phyloP scores from a whole-genome alignment of 108 stramenopile genomes.

The Discostella pseudostelligera region DNA sequence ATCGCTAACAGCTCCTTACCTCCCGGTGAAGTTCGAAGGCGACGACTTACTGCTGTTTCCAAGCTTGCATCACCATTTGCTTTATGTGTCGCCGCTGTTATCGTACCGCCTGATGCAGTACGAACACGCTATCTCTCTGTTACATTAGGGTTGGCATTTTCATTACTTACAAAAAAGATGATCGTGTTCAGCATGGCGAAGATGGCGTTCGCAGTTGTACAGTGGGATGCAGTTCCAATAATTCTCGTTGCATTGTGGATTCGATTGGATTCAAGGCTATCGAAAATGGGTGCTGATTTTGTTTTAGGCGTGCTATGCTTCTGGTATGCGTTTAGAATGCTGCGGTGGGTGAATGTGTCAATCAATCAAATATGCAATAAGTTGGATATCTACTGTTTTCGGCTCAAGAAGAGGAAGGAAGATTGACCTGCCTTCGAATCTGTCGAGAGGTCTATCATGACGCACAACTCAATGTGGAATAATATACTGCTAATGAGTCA shows the following conservation, averaged over 20 bases:
- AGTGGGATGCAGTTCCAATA: slow-evolving; percentile 65
- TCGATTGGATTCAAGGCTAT: slow-evolving; percentile 31
- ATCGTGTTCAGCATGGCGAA: slow-evolving; percentile 84
- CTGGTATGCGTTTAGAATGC: slow-evolving; percentile 54
- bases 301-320: slow-evolving; percentile 47
- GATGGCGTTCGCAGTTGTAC: slow-evolving; percentile 70
- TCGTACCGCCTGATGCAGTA: slow-evolving; percentile 34
- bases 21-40: slow-evolving; percentile 8
- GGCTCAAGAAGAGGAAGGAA: slow-evolving; percentile 57
- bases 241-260: slow-evolving; percentile 48
- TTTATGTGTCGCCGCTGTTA: slow-evolving; percentile 38
- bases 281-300: slow-evolving; percentile 39
- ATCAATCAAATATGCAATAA: slow-evolving; percentile 64
- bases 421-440: too few species aligned
- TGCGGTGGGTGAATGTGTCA: slow-evolving; percentile 52
- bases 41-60: slow-evolving; percentile 49
- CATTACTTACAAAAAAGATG: slow-evolving; percentile 81
- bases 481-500: too few species aligned
- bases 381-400: slow-evolving; percentile 68
- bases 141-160: slow-evolving; percentile 59
- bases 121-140: slow-evolving; percentile 51
- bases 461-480: too few species aligned
- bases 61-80: slow-evolving; percentile 57
- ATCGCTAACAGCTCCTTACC: slow-evolving; percentile 21
- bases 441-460: too few species aligned